phyloP scores from a whole-genome alignment of 371 early-diverging fungal genomes.

The Zopfochytrium polystomum region DNA sequence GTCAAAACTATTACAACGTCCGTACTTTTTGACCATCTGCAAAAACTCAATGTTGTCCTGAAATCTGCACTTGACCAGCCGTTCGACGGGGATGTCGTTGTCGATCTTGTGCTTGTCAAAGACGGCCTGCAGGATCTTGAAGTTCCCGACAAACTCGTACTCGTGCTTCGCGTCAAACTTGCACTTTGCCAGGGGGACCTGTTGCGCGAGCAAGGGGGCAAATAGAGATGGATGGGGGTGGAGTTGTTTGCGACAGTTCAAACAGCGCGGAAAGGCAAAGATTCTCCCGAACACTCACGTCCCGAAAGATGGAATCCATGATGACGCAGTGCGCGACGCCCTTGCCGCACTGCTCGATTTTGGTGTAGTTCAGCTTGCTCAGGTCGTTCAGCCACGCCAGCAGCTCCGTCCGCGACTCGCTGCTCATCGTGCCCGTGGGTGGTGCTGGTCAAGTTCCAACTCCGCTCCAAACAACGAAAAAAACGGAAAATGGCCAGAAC shows the following conservation, averaged over 20 bases:
- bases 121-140: conserved; percentile 80
- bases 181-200: conserved; percentile 76
- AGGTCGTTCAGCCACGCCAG: conserved; percentile 91
- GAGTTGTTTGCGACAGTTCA: neutral
- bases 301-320: conserved; percentile 86
- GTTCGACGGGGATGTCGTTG: conserved; percentile 77
- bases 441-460: too few relatives aligned
- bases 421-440: too few relatives aligned
- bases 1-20: neutral
- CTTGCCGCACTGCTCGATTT: conserved; percentile 80
- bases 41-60: conserved; percentile 96
- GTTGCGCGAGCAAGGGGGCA: neutral
- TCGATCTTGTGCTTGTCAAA: conserved; percentile 78
- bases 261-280: neutral
- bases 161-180: conserved; percentile 89
- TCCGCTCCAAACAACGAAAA: too few relatives aligned
- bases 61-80: conserved; percentile 86
- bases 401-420: conserved; percentile 67
- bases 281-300: conserved; percentile 29
- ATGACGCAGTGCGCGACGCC: conserved; percentile 87
- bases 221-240: neutral
- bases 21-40: conserved; percentile 84
- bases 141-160: conserved; percentile 89
- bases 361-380: conserved; percentile 79
- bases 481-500: too few relatives aligned